Base-by-base conservation (phyloP, 108 stramenopile species). In the Schizochytrium sp. region DNA sequence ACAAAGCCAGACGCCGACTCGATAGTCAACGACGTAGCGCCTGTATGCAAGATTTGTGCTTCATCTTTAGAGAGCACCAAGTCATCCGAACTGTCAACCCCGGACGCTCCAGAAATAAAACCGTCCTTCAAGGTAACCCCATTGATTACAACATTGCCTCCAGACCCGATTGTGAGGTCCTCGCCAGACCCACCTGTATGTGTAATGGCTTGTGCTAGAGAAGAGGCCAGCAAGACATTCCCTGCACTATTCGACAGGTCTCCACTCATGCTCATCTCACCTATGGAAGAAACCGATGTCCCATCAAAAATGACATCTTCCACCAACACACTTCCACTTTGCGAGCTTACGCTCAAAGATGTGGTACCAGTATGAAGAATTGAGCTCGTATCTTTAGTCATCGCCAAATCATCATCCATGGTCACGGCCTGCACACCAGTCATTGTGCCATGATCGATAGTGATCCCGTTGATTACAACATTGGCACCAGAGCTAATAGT, bases 281-380 rank as follows among this genome's bases (percentile, higher is more conserved):
- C 40, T 40, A 83, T 19, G 73, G 50, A 46, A 4, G 73, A 83
- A 4, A 83, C 53, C 4, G 46, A 4, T 12, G 7, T 0, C 10
- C 53, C 50, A 19, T 83, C 73, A 47, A 83, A 83, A 47, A 49
- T 1, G 19, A 83, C 73, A 28, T 83, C 73, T 47, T 83, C 73
- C 28, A 83, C 40, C 1, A 4, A 10, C 73, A 83, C 73, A 5
- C 28, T 55, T 53, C 73, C 73, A 10, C 19, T 38, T 40, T 46
- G 4, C 19, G 76, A 83, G 2, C 50, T n/a, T 1, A 83, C 53
- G n/a, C n/a, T 5, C 28, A 83, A 2, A n/a, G 28, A 13, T 40
- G 46, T 55, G 53, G 76, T 53, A n/a, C 76, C 76, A 56, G 76
- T 19, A 53, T 83, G 76, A 46, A 40, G 7, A 5, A 83, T 83